These are phyloP conservation scores for Tetrahymena malaccensis DNA, from an alignment of 73 alveolate species.

Conservation along the genomic window DNA sequence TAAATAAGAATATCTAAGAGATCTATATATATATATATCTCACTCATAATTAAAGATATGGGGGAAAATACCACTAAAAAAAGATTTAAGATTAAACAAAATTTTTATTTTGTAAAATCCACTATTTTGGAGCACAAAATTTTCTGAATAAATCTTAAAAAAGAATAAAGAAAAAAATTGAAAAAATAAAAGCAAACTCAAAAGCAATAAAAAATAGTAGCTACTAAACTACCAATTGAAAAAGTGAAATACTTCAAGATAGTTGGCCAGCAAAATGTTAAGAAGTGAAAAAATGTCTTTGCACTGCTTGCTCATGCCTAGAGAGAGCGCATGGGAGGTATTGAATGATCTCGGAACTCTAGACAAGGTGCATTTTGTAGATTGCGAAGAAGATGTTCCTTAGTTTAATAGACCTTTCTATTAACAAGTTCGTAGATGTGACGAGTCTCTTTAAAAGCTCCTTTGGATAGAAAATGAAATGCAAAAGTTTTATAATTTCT, in stretches of 20 bases:
- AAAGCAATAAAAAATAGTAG: neutral
- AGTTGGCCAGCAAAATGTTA: neutral
- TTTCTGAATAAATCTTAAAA: neutral
- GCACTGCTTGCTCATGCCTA: slow-evolving; percentile 52
- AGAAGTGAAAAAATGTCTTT: slow-evolving; percentile 34
- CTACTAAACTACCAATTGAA: neutral
- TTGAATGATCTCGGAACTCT: slow-evolving; percentile 85
- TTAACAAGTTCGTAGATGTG: neutral
- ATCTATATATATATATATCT: no score
- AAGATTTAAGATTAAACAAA: neutral
- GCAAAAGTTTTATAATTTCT: neutral
- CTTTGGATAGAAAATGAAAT: neutral
- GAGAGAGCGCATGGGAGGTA: slow-evolving; percentile 85
- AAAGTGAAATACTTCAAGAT: neutral
- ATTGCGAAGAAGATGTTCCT: slow-evolving; percentile 70
- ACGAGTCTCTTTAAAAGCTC: neutral
- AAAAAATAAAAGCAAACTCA: neutral
- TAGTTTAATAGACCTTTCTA: slow-evolving; percentile 63
- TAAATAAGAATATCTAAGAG: neutral
- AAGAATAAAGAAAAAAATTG: neutral
- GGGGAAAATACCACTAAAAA: neutral
- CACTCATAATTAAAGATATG: neutral
- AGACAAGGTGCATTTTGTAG: slow-evolving; percentile 84
- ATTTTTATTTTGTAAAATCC: neutral
- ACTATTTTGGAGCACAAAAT: neutral